A percentile compares a stretch with the other conserved stretches of the same genome.
Conservation (phyloP, 768 basidiomycete genomes). For the Xerocomellus amylosporus region DNA sequence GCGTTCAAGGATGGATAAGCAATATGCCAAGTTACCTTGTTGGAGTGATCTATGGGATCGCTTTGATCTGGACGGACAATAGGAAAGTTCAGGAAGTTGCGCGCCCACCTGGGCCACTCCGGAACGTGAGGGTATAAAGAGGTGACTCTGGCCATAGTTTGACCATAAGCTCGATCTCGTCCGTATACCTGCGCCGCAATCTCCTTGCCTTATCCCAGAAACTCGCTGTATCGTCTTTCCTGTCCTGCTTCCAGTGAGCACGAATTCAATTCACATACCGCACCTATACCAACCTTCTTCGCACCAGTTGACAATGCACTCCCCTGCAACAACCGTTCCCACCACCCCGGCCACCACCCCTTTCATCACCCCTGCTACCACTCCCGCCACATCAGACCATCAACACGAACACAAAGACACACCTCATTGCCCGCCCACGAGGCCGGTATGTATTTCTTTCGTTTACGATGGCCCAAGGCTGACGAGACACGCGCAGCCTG, state of each 20-base stretch:
- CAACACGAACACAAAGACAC: neutral
- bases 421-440: neutral
- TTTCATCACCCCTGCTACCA: neutral
- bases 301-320: neutral
- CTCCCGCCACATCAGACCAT: neutral
- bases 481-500: neutral
- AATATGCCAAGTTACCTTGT: too few relatives aligned
- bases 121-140: constrained; percentile 3
- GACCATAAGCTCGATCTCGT: neutral
- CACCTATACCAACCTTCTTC: neutral
- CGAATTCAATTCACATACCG: neutral
- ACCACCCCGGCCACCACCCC: neutral
- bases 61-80: neutral
- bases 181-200: neutral
- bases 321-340: neutral
- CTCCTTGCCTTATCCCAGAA: neutral
- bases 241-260: neutral
- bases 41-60: neutral
- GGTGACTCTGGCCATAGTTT: neutral
- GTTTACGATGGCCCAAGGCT: neutral
- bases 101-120: neutral
- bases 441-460: neutral
- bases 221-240: neutral
- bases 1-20: neutral
- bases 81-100: too few relatives aligned